Base-by-base conservation (phyloP, 83 land plant species). In the Picea abies region DNA sequence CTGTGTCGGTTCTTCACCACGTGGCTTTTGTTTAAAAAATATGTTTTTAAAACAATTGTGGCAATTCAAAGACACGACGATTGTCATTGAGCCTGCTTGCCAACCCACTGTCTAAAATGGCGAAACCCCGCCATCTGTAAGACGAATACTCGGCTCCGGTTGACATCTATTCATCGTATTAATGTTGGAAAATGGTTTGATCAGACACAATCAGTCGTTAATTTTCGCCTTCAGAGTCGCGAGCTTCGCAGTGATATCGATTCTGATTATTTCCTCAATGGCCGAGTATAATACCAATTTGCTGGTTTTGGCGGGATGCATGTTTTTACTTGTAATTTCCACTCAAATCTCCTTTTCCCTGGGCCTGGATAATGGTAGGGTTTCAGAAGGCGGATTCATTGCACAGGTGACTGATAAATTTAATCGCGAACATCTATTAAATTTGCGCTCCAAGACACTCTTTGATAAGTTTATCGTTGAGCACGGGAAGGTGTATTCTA, bases 401-500 rank as follows among this genome's bases (percentile, higher is more conserved):
- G 39, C 56, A 39, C 76, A 72, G 25, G 76, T 72, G 12, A 41
- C 56, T 72, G 56, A 72, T 72, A 20, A 72, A 72, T 19, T 41
- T 35, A 5, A 35, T 39, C 12, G 2, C 16, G 37, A 69, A 10
- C 20, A n/a, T 72, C 11, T 22, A 8, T 41, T n/a, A 49, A 72
- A 72, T 72, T 41, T 72, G 4, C 19, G 76, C 11, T 78, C 86
- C 20, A 91, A 92, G 84, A 26, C 29, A 26, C 61, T 78, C 64
- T 95, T 96, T 87, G 35, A 71, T 56, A 37, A 12, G 3, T 96
- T 96, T 88, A 82, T 94, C 69, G 60, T 44, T 60, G 82, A 78
- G 91, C 91, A 88, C 83, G 95, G 86, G 68, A 93, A 92, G 85
- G 81, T 78, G 65, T 97, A 95, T 77, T 3, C 71, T 19, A 86